Evolutionary conservation across 495 filamentous ascomycete genomes (phyloP), one percentile per base, ranked within the genome.

Genomic region (Aspergillus asperescens): DNA sequence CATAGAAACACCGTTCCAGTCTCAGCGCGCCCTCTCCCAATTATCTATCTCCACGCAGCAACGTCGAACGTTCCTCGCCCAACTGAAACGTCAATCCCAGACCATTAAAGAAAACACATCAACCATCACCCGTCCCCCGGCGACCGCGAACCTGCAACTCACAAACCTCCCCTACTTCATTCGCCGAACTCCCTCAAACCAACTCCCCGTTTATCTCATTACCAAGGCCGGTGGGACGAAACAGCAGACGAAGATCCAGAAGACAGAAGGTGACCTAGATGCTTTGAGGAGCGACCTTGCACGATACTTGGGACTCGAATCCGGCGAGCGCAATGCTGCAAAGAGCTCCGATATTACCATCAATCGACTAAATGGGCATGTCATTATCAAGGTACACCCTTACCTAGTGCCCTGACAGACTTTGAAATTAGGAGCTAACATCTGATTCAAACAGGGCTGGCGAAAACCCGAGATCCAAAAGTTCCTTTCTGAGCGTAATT

Each of bases 131-230:
- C 53, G 61, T 52, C 62, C 40, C 46, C 41, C 52, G 47, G 34
- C 64, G 43, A 45, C 40, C 40, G 52, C 40, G 41, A 64, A 68
- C 32, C 47, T 72, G 46, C 62, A 66, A 49, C 58, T 70, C 55
- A 63, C 65, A 50, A 72, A 69, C 34, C 75, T 78, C 34, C 79
- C 83, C 18, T 98, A 91, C 78, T 81, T 82, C 55, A 77, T 98
- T 48, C 71, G 73, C 45, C 86, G 87, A 41, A 92, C 88, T 5
- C 63, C 71, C 8, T 83, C 81, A 18, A 81, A 85, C 47, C 81
- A 90, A 56, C 69, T 90, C 2, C 83, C 89, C 10, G 80, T 97
- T n/a, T 98, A 98, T 67, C 71, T 83, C 4, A 69, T 81, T 46
- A 67, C 68, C 48, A 92, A 91, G 69, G 76, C 81, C 16, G 89